Conservation (phyloP, 2,329 filamentous ascomycete species). For the Phaeosphaeriaceae sp. region DNA sequence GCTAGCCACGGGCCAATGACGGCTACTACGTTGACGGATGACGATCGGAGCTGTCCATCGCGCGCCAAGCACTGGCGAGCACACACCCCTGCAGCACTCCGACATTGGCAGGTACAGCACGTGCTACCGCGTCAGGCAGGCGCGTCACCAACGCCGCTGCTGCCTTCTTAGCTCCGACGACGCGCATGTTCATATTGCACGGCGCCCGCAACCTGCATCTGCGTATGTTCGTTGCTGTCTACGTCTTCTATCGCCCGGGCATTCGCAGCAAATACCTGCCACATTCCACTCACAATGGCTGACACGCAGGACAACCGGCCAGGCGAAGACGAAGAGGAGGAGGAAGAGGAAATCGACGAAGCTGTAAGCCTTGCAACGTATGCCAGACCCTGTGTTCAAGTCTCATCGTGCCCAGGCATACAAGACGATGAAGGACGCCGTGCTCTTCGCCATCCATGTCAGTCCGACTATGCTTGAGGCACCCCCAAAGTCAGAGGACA, state of each 20-base stretch:
- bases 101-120: slow-evolving; percentile 13
- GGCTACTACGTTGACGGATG: slow-evolving; percentile 22
- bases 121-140: slow-evolving; percentile 31
- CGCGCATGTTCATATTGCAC: no score
- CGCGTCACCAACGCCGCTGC: slow-evolving; percentile 26
- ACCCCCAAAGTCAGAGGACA: slow-evolving; percentile 67
- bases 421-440: slow-evolving; percentile 93
- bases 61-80: not conserved
- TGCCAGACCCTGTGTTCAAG: not conserved
- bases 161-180: slow-evolving; percentile 24
- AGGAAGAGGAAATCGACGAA: slow-evolving; percentile 74
- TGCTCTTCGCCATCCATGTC: slow-evolving; percentile 94
- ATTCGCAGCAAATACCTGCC: not conserved
- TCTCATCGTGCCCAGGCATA: slow-evolving; percentile 65
- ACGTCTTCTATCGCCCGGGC: slow-evolving; percentile 3
- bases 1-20: slow-evolving; percentile 29
- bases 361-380: slow-evolving; percentile 52
- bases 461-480: slow-evolving; percentile 82
- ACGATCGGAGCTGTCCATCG: slow-evolving; percentile 36
- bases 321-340: slow-evolving; percentile 67
- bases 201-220: no score
- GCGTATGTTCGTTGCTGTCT: no score
- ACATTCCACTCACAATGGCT: slow-evolving; percentile 30
- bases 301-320: slow-evolving; percentile 37
- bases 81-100: not conserved